A percentile compares a stretch with the other conserved stretches of the same genome.
Evolutionary conservation across 2,329 filamentous ascomycete genomes (phyloP).

Genomic region (Mycosphaerella sp.): DNA sequence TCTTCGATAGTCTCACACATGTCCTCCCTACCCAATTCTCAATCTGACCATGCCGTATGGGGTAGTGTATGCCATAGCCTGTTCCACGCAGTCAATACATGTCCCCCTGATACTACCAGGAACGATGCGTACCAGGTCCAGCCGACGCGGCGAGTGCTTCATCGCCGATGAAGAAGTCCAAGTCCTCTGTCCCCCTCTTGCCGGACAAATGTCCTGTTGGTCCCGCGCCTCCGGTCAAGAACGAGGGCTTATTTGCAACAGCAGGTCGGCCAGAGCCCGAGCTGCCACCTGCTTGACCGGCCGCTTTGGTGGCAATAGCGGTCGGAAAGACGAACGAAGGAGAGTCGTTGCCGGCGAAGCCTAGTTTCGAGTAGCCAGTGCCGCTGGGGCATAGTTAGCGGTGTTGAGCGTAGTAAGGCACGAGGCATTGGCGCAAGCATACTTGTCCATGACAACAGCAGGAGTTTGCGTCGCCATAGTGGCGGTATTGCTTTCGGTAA

Average conservation of each 20-base stretch:
- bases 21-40: constrained; percentile 76
- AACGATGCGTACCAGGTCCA: constrained; percentile 61
- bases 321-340: constrained; percentile 99
- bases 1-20: not conserved
- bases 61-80: constrained; percentile 96
- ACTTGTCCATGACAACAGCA: constrained; percentile 99
- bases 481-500: constrained; percentile 9
- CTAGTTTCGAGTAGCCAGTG: constrained; percentile 98
- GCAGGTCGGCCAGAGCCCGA: constrained; percentile 82
- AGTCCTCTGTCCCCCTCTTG: constrained; percentile 93
- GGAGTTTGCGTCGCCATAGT: constrained; percentile 96
- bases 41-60: constrained; percentile 94
- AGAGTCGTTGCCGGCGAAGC: constrained; percentile 98
- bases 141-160: constrained; percentile 78
- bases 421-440: constrained; percentile 29
- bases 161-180: constrained; percentile 98
- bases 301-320: constrained; percentile 90
- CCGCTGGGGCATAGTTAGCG: constrained; percentile 56
- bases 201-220: constrained; percentile 72
- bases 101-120: not conserved
- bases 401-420: constrained; percentile 3
- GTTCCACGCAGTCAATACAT: constrained; percentile 17
- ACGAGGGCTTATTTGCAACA: constrained; percentile 91
- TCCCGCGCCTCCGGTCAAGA: constrained; percentile 84
- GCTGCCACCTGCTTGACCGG: constrained; percentile 54